Conservation (phyloP, 257 asterid genomes). For the Capsicum chinense region DNA sequence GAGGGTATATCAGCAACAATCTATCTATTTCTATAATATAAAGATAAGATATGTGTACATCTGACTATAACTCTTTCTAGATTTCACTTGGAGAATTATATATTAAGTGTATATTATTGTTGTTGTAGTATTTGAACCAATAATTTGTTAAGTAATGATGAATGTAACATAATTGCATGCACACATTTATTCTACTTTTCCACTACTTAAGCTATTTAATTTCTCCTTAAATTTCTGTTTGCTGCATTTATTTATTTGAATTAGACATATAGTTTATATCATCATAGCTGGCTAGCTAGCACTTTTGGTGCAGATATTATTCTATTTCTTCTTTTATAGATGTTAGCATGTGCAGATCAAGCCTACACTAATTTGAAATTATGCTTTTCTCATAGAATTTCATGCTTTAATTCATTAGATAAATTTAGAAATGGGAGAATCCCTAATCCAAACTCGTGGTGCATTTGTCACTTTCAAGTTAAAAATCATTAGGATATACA, state of each 20-base stretch:
- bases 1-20: no score
- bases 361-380: background rate
- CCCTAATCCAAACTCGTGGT: slow-evolving; percentile 26
- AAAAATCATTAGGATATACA: slow-evolving; percentile 34
- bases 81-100: background rate
- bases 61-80: background rate
- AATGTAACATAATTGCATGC: background rate
- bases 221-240: slow-evolving; percentile 2
- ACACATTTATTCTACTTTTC: slow-evolving; percentile 1
- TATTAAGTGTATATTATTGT: no score
- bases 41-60: background rate
- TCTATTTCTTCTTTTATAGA: background rate
- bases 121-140: no score
- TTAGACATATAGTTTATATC: background rate
- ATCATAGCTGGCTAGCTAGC: background rate
- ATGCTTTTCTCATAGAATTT: slow-evolving; percentile 1
- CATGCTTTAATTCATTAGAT: background rate
- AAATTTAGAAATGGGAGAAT: slow-evolving; percentile 20
- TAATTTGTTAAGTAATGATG: background rate
- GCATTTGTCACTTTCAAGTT: slow-evolving; percentile 25
- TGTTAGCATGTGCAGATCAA: background rate
- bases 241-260: background rate
- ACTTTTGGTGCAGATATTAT: background rate
- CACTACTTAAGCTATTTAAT: background rate
- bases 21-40: background rate